A percentile compares a stretch with the other conserved stretches of the same genome.
phyloP scores from a whole-genome alignment of 2,329 filamentous ascomycete genomes.

The Trichoderma simmonsii region DNA sequence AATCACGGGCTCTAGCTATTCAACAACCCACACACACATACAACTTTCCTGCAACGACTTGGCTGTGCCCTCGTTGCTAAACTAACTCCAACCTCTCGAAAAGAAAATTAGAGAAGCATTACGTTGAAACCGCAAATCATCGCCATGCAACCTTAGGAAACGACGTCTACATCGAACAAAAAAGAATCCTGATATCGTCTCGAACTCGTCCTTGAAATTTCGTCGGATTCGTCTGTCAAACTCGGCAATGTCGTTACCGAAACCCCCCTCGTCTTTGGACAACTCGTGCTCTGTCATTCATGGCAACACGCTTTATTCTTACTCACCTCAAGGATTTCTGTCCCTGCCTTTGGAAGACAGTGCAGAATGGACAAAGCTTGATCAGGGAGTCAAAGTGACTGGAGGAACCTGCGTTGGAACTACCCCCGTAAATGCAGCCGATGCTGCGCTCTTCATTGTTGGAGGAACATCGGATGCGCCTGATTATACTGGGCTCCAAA shows the following conservation, averaged over 20 bases:
- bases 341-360: constrained; percentile 66
- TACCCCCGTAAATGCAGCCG: constrained; percentile 53
- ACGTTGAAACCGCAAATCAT: neutral
- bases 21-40: neutral
- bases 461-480: constrained; percentile 60
- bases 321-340: constrained; percentile 71
- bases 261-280: constrained; percentile 66
- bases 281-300: constrained; percentile 79
- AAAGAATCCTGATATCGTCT: constrained; percentile 4
- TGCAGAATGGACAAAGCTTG: constrained; percentile 66
- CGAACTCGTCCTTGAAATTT: neutral
- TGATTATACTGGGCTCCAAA: constrained; percentile 73
- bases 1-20: neutral
- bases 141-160: constrained; percentile 25
- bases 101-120: neutral
- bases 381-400: constrained; percentile 65
- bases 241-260: constrained; percentile 64
- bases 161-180: neutral
- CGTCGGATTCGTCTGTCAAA: neutral
- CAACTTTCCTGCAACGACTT: neutral
- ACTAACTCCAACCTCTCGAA: neutral
- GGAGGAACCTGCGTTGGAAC: constrained; percentile 76
- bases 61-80: constrained; percentile 11
- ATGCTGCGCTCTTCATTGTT: constrained; percentile 72
- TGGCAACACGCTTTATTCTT: constrained; percentile 81